These are phyloP conservation scores for Solanum chilense DNA, from an alignment of 257 asterid genomes.

Conservation along the genomic window DNA sequence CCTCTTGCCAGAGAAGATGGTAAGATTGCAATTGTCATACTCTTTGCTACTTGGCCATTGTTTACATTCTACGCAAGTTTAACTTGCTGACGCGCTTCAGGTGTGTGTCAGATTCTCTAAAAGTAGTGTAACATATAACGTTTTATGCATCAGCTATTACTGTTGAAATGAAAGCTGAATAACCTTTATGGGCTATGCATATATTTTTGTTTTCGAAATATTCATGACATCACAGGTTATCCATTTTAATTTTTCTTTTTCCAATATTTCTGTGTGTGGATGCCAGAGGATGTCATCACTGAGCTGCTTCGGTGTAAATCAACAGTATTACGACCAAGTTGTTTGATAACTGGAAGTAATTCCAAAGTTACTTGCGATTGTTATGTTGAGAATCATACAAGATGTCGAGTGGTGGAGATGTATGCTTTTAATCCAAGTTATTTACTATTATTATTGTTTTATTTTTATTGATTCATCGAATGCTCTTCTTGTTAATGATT, in stretches of 20 bases:
- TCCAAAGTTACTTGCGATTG: background rate
- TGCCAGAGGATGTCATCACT: background rate
- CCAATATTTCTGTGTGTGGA: background rate
- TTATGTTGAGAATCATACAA: background rate
- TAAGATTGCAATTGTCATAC: background rate
- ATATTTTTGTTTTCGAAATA: background rate
- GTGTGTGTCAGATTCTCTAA: background rate
- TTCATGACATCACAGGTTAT: background rate
- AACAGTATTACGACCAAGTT: background rate
- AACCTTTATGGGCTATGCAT: background rate
- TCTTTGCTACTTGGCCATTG: background rate
- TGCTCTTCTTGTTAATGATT: background rate
- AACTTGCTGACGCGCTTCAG: background rate
- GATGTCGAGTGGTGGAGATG: background rate
- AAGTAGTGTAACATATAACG: background rate
- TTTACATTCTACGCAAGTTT: background rate
- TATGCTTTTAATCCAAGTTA: background rate
- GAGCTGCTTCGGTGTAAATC: background rate
- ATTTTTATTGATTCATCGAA: background rate
- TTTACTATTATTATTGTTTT: background rate
- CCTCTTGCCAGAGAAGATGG: background rate
- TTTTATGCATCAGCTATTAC: background rate
- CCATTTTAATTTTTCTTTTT: background rate
- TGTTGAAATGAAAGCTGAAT: background rate
- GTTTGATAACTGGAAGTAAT: background rate